A percentile compares a stretch with the other conserved stretches of the same genome.
phyloP scores from a whole-genome alignment of 2,329 filamentous ascomycete species.

The Claviceps sp. region DNA sequence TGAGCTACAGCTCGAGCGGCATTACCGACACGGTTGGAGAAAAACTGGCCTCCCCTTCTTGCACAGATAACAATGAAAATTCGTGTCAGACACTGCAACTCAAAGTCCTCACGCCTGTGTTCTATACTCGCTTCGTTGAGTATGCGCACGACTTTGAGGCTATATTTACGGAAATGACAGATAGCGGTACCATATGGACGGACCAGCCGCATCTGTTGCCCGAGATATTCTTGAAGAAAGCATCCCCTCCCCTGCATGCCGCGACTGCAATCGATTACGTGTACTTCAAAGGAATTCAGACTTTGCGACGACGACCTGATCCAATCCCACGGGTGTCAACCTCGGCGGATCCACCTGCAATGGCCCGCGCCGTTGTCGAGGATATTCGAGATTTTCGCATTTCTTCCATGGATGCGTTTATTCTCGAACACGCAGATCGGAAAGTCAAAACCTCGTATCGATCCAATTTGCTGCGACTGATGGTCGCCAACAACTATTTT shows the following conservation, averaged over 20 bases:
- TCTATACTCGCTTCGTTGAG: conserved; percentile 52
- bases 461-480: conserved; percentile 24
- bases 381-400: conserved; percentile 35
- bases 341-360: conserved; percentile 17
- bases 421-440: conserved; percentile 21
- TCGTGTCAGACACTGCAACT: conserved; percentile 33
- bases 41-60: conserved; percentile 22
- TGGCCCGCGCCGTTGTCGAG: conserved; percentile 9
- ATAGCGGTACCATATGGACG: conserved; percentile 44
- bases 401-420: conserved; percentile 37
- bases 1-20: conserved; percentile 43
- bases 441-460: conserved; percentile 21
- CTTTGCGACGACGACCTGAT: conserved; percentile 27
- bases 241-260: conserved; percentile 20
- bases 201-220: conserved; percentile 40
- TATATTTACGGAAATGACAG: conserved; percentile 44
- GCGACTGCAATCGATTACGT: conserved; percentile 24
- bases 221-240: conserved; percentile 28
- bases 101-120: conserved; percentile 47
- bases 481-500: conserved; percentile 29
- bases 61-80: conserved; percentile 6
- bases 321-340: conserved; percentile 28
- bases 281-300: conserved; percentile 30
- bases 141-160: conserved; percentile 50
- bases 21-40: conserved; percentile 23